Evolutionary conservation across 495 filamentous ascomycete genomes (phyloP).

Genomic region (Podospora pseudoanserina): DNA sequence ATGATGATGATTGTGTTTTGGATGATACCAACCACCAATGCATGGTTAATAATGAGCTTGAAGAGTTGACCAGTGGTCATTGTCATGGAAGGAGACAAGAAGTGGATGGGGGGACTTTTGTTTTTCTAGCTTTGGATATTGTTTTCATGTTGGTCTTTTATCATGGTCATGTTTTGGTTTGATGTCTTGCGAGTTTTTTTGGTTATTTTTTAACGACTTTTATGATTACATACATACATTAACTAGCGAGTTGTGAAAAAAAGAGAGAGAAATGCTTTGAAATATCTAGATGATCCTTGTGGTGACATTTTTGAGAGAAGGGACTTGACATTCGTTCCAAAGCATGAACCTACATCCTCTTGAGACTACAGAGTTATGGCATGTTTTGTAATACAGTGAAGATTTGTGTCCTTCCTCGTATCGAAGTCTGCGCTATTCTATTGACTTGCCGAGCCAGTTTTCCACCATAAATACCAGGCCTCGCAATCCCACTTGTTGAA

Average conservation of each 20-base stretch:
- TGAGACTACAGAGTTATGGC: too few species aligned
- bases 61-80: slow-evolving; percentile 8
- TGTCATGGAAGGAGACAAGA: background rate
- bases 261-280: background rate
- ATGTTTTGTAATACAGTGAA: too few species aligned
- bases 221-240: background rate
- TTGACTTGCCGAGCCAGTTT: too few species aligned
- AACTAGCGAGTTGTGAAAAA: background rate
- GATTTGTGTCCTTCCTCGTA: too few species aligned
- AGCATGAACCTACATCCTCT: too few species aligned
- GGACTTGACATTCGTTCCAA: too few species aligned
- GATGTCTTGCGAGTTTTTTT: background rate
- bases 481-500: too few species aligned
- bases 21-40: background rate
- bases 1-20: background rate
- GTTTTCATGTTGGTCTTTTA: background rate
- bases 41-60: slow-evolving; percentile 3
- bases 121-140: background rate
- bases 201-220: background rate
- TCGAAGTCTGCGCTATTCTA: too few species aligned
- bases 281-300: background rate
- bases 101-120: background rate
- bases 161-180: background rate
- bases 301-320: background rate
- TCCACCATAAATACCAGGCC: too few species aligned